phyloP scores from a whole-genome alignment of 2,329 filamentous ascomycete genomes.

The Pestalotiopsis sp. region DNA sequence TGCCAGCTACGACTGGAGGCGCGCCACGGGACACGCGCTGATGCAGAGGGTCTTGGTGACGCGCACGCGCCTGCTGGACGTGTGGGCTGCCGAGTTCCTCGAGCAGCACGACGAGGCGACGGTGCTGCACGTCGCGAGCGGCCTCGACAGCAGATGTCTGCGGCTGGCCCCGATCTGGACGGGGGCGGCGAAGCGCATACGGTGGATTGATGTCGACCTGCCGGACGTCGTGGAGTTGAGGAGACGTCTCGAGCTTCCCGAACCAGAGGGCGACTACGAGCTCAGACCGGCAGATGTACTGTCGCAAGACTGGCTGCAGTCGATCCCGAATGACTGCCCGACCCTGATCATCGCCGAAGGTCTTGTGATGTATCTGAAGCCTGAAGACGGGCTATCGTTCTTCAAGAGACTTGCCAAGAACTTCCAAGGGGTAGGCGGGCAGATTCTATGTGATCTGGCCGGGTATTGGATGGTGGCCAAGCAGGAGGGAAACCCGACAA shows the following conservation, averaged over 20 bases:
- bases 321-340: slow-evolving; percentile 25
- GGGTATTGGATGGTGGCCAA: not conserved
- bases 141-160: slow-evolving; percentile 25
- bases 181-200: slow-evolving; percentile 7
- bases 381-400: not conserved
- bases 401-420: not conserved
- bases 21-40: not conserved
- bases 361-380: slow-evolving; percentile 26
- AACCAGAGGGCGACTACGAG: slow-evolving; percentile 21
- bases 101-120: not conserved
- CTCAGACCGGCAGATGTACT: slow-evolving; percentile 23
- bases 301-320: slow-evolving; percentile 23
- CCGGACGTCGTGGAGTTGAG: slow-evolving; percentile 29
- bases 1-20: not conserved
- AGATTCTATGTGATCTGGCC: not conserved
- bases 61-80: not conserved
- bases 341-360: slow-evolving; percentile 30
- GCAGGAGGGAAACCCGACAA: not conserved
- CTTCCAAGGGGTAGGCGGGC: not conserved
- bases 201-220: slow-evolving; percentile 32
- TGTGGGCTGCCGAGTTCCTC: slow-evolving; percentile 1
- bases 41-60: not conserved
- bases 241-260: slow-evolving; percentile 19
- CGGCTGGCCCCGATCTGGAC: slow-evolving; percentile 14
- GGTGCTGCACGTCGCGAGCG: slow-evolving; percentile 27